Conservation (phyloP, 345 rosid species). For the Salix caprea region DNA sequence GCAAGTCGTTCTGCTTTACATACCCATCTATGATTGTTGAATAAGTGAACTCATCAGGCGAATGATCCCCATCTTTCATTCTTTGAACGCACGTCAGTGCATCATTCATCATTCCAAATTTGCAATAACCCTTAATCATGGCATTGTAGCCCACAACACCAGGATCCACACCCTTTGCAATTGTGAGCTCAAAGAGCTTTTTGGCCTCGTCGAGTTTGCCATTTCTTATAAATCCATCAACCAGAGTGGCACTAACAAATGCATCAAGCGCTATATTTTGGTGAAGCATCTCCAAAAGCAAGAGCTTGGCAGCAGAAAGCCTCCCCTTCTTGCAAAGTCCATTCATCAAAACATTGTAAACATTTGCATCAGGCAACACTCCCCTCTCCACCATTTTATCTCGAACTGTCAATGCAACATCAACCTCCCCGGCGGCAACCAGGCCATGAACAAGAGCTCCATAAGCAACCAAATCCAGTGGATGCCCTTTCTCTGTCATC, state of each 20-base stretch:
- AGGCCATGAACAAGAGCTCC: constrained; percentile 78
- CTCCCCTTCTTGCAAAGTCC: constrained; percentile 75
- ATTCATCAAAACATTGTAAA: constrained; percentile 79
- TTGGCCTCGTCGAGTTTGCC: constrained; percentile 59
- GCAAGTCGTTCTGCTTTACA: constrained; percentile 65
- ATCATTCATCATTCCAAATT: constrained; percentile 62
- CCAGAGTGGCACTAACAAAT: constrained; percentile 59
- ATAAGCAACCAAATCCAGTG: constrained; percentile 67
- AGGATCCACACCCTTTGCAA: constrained; percentile 52
- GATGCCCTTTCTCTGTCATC: constrained; percentile 69
- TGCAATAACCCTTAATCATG: constrained; percentile 88
- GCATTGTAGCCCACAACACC: constrained; percentile 66
- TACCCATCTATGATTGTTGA: constrained; percentile 76
- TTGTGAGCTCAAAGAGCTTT: constrained; percentile 45
- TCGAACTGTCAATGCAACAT: constrained; percentile 52
- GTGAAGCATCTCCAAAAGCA: constrained; percentile 73
- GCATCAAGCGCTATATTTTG: constrained; percentile 59
- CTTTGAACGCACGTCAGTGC: constrained; percentile 47
- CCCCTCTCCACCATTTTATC: constrained; percentile 58
- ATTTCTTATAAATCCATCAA: constrained; percentile 71
- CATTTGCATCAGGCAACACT: constrained; percentile 64
- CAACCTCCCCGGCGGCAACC: constrained; percentile 56
- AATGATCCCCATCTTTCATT: constrained; percentile 45
- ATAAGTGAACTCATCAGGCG: constrained; percentile 73
- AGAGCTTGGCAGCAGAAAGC: constrained; percentile 54